These are phyloP conservation scores for Mitragyna speciosa DNA, from an alignment of 257 asterid genomes.

Conservation along the genomic window DNA sequence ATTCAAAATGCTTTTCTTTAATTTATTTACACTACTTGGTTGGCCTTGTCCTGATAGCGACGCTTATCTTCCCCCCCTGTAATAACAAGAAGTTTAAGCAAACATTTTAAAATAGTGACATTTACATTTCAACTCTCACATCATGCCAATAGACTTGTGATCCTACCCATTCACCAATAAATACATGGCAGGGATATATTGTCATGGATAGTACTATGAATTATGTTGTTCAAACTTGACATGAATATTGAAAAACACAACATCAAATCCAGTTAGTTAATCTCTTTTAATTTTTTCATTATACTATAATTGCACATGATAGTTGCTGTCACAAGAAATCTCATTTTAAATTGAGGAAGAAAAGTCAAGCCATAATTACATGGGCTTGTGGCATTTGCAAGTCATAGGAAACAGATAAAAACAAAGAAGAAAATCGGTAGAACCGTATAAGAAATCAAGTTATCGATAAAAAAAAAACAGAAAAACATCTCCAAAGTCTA, in stretches of 20 bases:
- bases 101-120: neutral
- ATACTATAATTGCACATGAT: neutral
- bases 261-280: too few species aligned
- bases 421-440: neutral
- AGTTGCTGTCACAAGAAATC: neutral
- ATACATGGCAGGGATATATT: too few species aligned
- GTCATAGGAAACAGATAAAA: neutral
- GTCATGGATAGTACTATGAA: too few species aligned
- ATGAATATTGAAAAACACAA: too few species aligned
- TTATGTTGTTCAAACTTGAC: too few species aligned
- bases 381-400: neutral
- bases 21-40: neutral
- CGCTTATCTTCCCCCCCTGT: conserved; percentile 5
- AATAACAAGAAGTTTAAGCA: neutral
- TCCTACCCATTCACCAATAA: neutral
- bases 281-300: neutral
- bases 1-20: neutral
- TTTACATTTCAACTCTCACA: neutral
- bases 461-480: neutral
- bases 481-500: neutral
- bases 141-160: neutral
- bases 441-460: neutral
- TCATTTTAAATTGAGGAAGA: neutral
- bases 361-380: neutral
- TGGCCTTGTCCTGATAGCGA: neutral